Evolutionary conservation across 345 rosid species (phyloP).

Genomic region (Syzygium jambos): DNA sequence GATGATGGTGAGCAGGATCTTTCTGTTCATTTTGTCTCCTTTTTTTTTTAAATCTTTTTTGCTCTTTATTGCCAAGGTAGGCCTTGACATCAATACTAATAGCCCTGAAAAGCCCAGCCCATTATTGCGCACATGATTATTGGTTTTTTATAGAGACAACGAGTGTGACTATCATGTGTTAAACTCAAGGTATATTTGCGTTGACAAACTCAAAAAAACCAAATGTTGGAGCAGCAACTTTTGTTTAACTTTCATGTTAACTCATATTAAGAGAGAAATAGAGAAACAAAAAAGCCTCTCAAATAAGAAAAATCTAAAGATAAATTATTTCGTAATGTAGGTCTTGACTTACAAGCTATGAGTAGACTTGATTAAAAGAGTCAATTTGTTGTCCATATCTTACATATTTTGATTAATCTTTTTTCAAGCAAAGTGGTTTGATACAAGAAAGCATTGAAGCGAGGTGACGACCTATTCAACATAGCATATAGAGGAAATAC

Average conservation of each 20-base stretch:
- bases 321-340: not conserved
- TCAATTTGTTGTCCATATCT: not conserved
- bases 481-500: not conserved
- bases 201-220: not conserved
- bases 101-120: not conserved
- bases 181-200: not conserved
- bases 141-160: not conserved
- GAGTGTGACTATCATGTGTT: not conserved
- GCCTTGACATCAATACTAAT: not conserved
- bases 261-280: too few species aligned
- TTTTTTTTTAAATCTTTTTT: not conserved
- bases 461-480: not conserved
- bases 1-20: not conserved
- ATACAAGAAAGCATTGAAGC: not conserved
- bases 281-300: not conserved
- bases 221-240: not conserved
- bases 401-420: not conserved
- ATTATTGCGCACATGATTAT: not conserved
- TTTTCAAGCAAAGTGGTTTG: not conserved
- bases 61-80: not conserved
- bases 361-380: not conserved
- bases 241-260: not conserved
- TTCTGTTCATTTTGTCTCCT: not conserved
- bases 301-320: not conserved
- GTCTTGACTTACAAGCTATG: not conserved